phyloP scores from a whole-genome alignment of 208 protist genomes.

The Strigomonas culicis region DNA sequence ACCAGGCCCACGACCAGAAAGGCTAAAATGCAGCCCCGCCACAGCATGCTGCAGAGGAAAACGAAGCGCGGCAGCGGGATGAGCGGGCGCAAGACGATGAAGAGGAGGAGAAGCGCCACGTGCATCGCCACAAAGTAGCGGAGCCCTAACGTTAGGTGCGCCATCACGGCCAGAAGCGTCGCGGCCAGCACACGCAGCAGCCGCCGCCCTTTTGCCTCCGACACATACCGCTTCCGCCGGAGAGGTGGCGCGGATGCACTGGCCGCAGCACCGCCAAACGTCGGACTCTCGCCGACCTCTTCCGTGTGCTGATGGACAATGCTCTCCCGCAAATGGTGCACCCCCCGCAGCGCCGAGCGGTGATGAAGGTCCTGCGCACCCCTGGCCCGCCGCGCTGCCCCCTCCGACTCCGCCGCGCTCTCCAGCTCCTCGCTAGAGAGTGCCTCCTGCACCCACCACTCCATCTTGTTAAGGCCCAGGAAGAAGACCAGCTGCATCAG shows the following conservation, averaged over 20 bases:
- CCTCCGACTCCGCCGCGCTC: neutral
- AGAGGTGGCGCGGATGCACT: too few relatives aligned
- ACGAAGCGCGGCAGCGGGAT: slow-evolving; percentile 26
- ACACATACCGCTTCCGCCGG: slow-evolving; percentile 15
- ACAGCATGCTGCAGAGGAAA: slow-evolving; percentile 34
- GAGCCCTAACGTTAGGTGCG: slow-evolving; percentile 39
- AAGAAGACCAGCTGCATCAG: slow-evolving; percentile 46
- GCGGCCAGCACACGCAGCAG: slow-evolving; percentile 36
- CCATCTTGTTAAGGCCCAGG: slow-evolving; percentile 59
- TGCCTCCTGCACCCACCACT: neutral
- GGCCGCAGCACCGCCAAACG: too few relatives aligned
- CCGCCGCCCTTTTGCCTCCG: slow-evolving; percentile 23
- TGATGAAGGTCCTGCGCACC: neutral
- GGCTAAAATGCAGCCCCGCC: slow-evolving; percentile 26
- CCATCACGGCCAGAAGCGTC: slow-evolving; percentile 20
- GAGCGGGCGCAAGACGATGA: slow-evolving; percentile 17
- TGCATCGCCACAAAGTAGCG: slow-evolving; percentile 46
- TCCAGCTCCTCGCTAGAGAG: neutral
- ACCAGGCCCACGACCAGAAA: slow-evolving; percentile 51
- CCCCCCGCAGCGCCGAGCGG: neutral
- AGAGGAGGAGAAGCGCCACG: slow-evolving; percentile 27
- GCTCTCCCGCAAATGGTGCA: too few relatives aligned
- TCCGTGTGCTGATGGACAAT: too few relatives aligned
- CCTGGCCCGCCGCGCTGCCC: neutral
- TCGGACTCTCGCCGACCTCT: too few relatives aligned